Evolutionary conservation across 176 grass and related monocot genomes (phyloP), one percentile per base, ranked within the genome.

Genomic region (Oryza rufipogon): DNA sequence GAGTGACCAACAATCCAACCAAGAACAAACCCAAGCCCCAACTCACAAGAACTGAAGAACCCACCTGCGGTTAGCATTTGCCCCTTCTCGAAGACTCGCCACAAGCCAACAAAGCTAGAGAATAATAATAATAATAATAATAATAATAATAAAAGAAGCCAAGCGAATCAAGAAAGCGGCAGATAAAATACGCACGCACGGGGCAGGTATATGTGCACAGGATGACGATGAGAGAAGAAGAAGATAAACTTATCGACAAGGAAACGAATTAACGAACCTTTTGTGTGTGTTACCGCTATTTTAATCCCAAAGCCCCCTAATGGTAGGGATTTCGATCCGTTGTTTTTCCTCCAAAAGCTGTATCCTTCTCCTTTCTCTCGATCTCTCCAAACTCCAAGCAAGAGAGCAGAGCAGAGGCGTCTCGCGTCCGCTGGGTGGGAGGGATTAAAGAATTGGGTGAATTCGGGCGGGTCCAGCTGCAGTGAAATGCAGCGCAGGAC

Each of bases 61-160:
- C 56, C 82, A 78, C 85, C 87, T 86, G 87, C 70, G 58, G 48
- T 14, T 51, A 49, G 41, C 84, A 81, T 81, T 87, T 87, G 38
- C 85, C 46, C 66, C 65, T 28, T 28, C 28, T 28, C 28, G 28
- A 28, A 28, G 28, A 28, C 28, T 28, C 28, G 28, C 28, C 28
- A 28, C 28, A 28, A 28, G 28, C 28, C 28, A 2, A 28, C 28
- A 28, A 28, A 28, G 28, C 28, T 28, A 28, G 28, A 28, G 28
- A 28, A 28, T 28, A 28, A 28, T 28, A 28, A 28, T 28, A 28
- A 2, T 41, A 77, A 82, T 0, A 80, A 80, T 28, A 28, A 2
- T 41, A 77, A 82, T 0, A 80, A 80, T 28, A 28, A 2, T 41
- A 77, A 80, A 19, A 19, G 46, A 83, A 73, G 66, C 51, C 60